Evolutionary conservation across 2,329 filamentous ascomycete species (phyloP), one percentile per base, ranked within the genome.

Genomic region (Apiospora kogelbergensis): DNA sequence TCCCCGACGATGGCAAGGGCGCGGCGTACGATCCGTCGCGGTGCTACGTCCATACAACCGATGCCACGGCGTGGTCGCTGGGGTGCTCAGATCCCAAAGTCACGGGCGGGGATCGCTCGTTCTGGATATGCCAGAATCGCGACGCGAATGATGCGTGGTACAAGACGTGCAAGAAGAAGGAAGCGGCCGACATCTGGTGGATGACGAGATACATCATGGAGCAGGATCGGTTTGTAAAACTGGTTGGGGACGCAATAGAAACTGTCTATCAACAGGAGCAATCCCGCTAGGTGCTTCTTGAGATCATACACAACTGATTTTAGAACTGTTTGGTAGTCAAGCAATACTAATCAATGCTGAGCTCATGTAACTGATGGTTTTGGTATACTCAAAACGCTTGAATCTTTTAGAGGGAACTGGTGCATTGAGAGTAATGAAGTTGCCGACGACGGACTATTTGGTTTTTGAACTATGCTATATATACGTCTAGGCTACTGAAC

Each of bases 161-260:
- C 30, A 7, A 15, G 57, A 63, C 57, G 57, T 63, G 57, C 26
- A 63, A 22, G 57, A 63, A 40, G 26, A 63, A 63, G 57, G 57
- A 63, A 24, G 57, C 57, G 24, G 57, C 57, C 13, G 57, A 63
- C 6, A 63, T 63, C 7, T 63, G 57, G 57, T 63, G 57, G 57
- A 63, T 63, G 57, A 63, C 57, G 37, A 20, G 57, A 20, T 63
- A 63, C 17, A 63, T 63, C 57, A 63, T 63, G 57, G 57, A 40
- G n/a, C 57, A 63, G 30, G 26, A 63, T 30, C 57, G 57, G 20
- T 63, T 63, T 20, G 57, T 63, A 17, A 33, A 33, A 30, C 13
- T 63, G 30, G 57, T 63, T 17, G 57, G 57, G 30, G 57, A 63
- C 15, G 57, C 57, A 10, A 63, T 63, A 40, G 57, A 63, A 37